Percentiles rank a stretch among this genome's conserved stretches.
Evolutionary conservation across 768 basidiomycete genomes (phyloP).

Genomic region (Termitomyces sp.): DNA sequence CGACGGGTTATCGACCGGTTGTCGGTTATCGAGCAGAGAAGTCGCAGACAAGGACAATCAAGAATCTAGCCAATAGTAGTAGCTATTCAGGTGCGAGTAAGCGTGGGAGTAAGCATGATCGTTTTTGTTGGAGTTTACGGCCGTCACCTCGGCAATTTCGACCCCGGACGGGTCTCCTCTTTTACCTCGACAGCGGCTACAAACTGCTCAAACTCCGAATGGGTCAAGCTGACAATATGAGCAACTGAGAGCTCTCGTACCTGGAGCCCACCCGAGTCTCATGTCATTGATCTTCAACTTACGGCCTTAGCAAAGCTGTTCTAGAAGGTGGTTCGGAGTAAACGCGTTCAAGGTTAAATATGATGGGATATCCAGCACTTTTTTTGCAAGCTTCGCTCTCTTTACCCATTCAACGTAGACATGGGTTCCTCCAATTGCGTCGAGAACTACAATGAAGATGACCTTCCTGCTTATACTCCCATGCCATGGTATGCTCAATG

Average conservation of each 20-base stretch:
- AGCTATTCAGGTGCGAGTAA: neutral
- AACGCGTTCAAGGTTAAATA: conserved; percentile 7
- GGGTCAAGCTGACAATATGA: conserved; percentile 4
- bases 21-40: neutral
- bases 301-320: neutral
- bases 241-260: neutral
- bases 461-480: conserved; percentile 35
- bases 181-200: neutral
- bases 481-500: conserved; percentile 37
- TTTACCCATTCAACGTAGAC: conserved; percentile 5
- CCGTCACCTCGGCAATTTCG: neutral
- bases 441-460: conserved; percentile 30
- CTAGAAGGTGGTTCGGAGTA: conserved; percentile 7
- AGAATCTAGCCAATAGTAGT: no score
- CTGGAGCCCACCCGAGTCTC: conserved; percentile 12
- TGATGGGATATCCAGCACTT: neutral
- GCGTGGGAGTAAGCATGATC: neutral
- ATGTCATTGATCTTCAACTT: neutral
- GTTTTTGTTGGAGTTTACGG: neutral
- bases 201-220: conserved; percentile 1
- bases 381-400: neutral
- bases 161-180: neutral
- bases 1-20: neutral
- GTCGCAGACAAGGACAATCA: neutral
- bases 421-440: conserved; percentile 9